Evolutionary conservation across 2,329 filamentous ascomycete species (phyloP).

Genomic region (Monilinia vaccinii-corymbosi): DNA sequence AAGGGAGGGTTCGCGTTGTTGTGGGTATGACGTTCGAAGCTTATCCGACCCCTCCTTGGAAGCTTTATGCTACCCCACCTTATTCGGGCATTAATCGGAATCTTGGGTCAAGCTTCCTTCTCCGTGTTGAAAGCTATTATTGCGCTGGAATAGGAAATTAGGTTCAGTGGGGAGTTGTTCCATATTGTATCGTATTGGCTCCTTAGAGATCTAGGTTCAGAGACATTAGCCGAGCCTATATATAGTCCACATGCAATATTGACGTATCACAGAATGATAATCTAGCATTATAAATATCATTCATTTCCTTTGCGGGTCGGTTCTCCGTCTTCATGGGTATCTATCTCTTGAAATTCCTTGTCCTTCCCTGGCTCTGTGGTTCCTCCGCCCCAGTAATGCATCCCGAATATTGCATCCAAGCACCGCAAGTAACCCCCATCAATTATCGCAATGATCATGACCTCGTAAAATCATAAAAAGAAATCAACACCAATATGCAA

Average conservation of each 20-base stretch:
- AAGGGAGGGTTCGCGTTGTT: neutral
- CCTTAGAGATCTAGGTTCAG: neutral
- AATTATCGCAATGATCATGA: neutral
- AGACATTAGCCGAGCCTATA: neutral
- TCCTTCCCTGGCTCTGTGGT: neutral
- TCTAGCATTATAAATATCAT: neutral
- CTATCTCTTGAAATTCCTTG: neutral
- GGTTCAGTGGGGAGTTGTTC: neutral
- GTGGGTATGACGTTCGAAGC: slow-evolving; percentile 24
- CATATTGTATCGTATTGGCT: neutral
- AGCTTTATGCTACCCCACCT: slow-evolving; percentile 7
- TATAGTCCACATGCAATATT: neutral
- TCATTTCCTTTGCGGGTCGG: neutral
- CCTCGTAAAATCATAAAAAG: slow-evolving; percentile 37
- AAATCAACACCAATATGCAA: slow-evolving; percentile 77
- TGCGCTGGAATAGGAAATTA: slow-evolving; percentile 1
- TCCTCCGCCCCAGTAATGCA: neutral
- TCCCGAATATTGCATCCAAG: neutral
- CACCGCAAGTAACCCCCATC: neutral
- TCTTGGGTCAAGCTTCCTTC: neutral
- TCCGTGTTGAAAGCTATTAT: neutral
- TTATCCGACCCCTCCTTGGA: slow-evolving; percentile 19
- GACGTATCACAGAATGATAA: neutral
- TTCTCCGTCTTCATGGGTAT: neutral
- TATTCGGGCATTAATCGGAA: slow-evolving; percentile 8